Conservation (phyloP, 2,329 filamentous ascomycete species). For the Stagonosporopsis vannaccii region DNA sequence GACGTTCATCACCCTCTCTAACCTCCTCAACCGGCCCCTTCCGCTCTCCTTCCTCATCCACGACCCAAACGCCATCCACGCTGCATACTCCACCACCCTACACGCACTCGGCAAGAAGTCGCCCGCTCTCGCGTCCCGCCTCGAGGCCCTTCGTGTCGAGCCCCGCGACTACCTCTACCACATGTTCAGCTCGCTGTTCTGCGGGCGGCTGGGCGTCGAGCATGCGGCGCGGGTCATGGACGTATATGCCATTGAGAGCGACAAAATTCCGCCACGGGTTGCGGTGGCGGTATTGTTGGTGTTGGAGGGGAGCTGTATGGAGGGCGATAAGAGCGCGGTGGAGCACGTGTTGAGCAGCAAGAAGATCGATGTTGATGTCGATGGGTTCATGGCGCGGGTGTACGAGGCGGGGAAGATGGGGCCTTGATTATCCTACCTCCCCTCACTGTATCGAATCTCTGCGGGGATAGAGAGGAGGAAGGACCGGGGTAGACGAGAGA, state of each 20-base stretch:
- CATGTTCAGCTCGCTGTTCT: conserved; percentile 70
- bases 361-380: conserved; percentile 28
- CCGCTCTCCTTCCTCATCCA: conserved; percentile 77
- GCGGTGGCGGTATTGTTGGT: conserved; percentile 70
- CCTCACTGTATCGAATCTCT: no score
- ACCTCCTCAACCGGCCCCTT: conserved; percentile 77
- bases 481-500: no score
- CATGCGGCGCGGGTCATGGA: conserved; percentile 79
- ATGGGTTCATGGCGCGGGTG: conserved; percentile 44
- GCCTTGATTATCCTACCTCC: neutral
- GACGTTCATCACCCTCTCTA: conserved; percentile 76
- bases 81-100: conserved; percentile 73
- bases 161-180: conserved; percentile 62
- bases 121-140: conserved; percentile 68
- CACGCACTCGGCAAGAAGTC: conserved; percentile 72
- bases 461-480: conserved; percentile 4
- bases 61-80: conserved; percentile 72
- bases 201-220: conserved; percentile 69
- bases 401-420: conserved; percentile 45
- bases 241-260: conserved; percentile 82
- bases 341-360: conserved; percentile 25
- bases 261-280: conserved; percentile 73
- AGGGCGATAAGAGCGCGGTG: conserved; percentile 45
- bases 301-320: conserved; percentile 55
- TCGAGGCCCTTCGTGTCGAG: conserved; percentile 54